Evolutionary conservation across 2,329 filamentous ascomycete genomes (phyloP).

Genomic region (Lecanicillium sp.): DNA sequence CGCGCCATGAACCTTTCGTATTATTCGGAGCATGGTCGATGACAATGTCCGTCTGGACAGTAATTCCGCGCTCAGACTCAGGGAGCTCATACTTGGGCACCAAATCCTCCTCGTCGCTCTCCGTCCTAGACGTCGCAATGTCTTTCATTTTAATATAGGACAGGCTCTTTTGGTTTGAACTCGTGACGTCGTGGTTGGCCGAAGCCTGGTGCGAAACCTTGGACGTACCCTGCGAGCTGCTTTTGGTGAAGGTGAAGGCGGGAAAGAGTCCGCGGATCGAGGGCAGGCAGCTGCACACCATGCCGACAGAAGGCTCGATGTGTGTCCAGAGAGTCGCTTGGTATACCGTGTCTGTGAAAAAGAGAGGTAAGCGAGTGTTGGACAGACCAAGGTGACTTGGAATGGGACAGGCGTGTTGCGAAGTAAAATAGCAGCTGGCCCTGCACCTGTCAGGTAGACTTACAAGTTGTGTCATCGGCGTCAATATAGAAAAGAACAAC

Average conservation of each 20-base stretch:
- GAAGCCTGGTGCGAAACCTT: background rate
- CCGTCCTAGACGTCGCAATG: background rate
- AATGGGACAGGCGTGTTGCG: no score
- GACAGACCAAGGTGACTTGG: no score
- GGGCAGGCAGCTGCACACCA: background rate
- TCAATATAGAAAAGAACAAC: background rate
- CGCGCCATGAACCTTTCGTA: no score
- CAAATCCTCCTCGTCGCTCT: background rate
- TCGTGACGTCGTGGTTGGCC: background rate
- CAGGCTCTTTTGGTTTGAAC: background rate
- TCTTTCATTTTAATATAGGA: background rate
- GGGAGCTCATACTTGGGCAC: background rate
- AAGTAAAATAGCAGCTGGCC: no score
- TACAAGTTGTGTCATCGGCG: background rate
- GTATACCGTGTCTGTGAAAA: background rate
- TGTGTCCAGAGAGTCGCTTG: background rate
- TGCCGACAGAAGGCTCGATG: background rate
- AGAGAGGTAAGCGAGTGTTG: background rate
- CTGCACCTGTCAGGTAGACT: no score
- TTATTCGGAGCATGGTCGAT: background rate
- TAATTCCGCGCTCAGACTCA: background rate
- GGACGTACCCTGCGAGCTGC: background rate
- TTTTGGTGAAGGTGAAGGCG: background rate
- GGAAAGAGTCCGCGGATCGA: background rate
- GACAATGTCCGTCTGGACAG: background rate